phyloP scores from a whole-genome alignment of 352 stramenopile genomes.

The Stephanocyclus meneghinianus region DNA sequence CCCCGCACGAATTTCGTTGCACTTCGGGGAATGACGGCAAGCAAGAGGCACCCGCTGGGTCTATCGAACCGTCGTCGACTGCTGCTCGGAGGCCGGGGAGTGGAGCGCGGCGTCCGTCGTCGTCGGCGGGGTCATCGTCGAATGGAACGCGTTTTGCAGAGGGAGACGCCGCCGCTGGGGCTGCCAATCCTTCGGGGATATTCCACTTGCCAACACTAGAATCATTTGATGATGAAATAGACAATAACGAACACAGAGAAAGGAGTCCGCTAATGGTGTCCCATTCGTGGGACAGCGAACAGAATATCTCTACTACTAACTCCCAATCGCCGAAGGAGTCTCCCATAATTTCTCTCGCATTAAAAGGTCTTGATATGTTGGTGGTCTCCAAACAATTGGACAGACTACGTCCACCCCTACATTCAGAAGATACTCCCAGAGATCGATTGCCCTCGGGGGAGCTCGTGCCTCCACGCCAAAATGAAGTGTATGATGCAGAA shows the following conservation, averaged over 20 bases:
- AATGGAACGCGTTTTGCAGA: slow-evolving; percentile 18
- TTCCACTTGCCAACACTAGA: not conserved
- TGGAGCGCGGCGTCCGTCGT: not conserved
- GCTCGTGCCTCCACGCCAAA: not conserved
- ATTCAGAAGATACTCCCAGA: slow-evolving; percentile 5
- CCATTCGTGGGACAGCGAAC: not conserved
- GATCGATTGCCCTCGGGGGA: not conserved
- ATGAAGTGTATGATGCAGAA: slow-evolving; percentile 42
- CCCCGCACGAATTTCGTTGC: slow-evolving; percentile 51
- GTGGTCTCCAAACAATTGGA: slow-evolving; percentile 27
- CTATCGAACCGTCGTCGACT: too few relatives aligned
- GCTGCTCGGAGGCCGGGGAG: too few relatives aligned
- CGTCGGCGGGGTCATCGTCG: not conserved
- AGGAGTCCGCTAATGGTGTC: not conserved
- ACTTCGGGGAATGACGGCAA: not conserved
- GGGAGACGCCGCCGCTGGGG: slow-evolving; percentile 41
- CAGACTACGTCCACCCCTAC: slow-evolving; percentile 23
- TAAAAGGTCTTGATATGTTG: slow-evolving; percentile 44
- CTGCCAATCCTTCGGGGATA: not conserved
- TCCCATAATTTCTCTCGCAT: slow-evolving; percentile 15
- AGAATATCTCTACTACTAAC: not conserved
- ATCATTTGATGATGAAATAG: not conserved
- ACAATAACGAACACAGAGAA: slow-evolving; percentile 2
- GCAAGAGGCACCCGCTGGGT: not conserved
- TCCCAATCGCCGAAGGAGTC: not conserved